Evolutionary conservation across 805 yeast species (phyloP).

Genomic region (Kurtzmaniella cleridarum): DNA sequence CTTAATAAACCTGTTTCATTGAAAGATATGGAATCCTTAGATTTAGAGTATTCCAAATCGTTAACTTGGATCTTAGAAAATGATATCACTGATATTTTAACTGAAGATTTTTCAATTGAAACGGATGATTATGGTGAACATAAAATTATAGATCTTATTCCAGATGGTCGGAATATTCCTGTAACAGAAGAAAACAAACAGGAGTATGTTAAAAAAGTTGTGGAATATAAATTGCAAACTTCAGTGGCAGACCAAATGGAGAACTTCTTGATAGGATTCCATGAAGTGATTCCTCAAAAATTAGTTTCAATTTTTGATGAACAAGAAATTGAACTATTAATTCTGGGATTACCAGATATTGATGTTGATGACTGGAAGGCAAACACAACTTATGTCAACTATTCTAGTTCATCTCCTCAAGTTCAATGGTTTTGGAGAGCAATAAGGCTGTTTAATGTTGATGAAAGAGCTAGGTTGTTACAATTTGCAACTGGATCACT

Average conservation of each 20-base stretch:
- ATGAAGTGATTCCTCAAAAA: conserved; percentile 81
- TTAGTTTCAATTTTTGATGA: conserved; percentile 86
- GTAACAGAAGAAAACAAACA: conserved; percentile 89
- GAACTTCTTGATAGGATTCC: conserved; percentile 79
- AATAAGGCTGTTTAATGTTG: conserved; percentile 86
- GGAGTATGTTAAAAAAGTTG: conserved; percentile 81
- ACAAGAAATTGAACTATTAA: conserved; percentile 86
- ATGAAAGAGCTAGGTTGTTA: conserved; percentile 86
- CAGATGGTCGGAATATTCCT: conserved; percentile 74
- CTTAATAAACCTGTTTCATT: conserved; percentile 75
- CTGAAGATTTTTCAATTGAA: conserved; percentile 91
- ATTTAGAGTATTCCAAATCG: conserved; percentile 87
- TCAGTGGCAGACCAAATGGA: conserved; percentile 87
- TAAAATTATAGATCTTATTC: conserved; percentile 74
- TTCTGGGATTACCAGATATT: conserved; percentile 93
- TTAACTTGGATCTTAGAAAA: conserved; percentile 94
- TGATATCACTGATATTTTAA: conserved; percentile 91
- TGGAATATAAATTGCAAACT: conserved; percentile 76
- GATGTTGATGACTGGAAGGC: conserved; percentile 95
- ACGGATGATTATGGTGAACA: conserved; percentile 92
- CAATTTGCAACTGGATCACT: conserved; percentile 98
- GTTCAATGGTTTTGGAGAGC: conserved; percentile 98
- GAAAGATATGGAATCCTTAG: conserved; percentile 92
- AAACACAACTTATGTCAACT: conserved; percentile 76
- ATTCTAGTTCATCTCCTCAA: conserved; percentile 76